phyloP scores from a whole-genome alignment of 768 basidiomycete species.

The Boletus subparvulus region DNA sequence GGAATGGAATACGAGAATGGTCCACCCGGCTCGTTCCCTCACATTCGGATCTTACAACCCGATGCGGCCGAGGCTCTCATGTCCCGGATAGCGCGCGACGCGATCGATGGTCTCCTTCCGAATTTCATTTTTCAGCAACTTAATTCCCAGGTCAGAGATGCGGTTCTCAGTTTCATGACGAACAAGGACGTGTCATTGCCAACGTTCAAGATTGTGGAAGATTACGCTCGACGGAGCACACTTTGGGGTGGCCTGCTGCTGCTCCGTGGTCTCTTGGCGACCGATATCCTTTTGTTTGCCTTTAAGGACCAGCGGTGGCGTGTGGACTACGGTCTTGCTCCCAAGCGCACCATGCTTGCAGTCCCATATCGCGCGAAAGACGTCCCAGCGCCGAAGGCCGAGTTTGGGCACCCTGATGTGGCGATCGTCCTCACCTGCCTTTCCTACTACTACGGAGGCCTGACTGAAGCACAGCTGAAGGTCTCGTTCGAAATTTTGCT shows the following conservation, averaged over 20 bases:
- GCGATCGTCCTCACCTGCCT: conserved; percentile 46
- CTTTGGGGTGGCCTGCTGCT: conserved; percentile 27
- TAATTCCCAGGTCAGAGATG: neutral
- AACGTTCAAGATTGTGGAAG: neutral
- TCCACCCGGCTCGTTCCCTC: conserved; percentile 15
- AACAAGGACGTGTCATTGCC: neutral
- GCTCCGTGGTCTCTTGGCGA: conserved; percentile 42
- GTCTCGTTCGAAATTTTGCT: conserved; percentile 38
- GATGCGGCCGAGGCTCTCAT: neutral
- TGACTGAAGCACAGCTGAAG: conserved; percentile 39
- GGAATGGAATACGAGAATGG: neutral
- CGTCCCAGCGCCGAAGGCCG: conserved; percentile 43
- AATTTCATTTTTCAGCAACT: conserved; percentile 14
- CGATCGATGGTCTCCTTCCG: conserved; percentile 9
- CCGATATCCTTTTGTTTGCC: conserved; percentile 40
- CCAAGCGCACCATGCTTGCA: conserved; percentile 42
- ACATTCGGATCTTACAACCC: conserved; percentile 12
- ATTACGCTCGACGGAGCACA: conserved; percentile 8
- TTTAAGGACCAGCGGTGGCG: conserved; percentile 45
- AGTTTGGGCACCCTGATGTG: conserved; percentile 56
- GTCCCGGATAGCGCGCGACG: neutral
- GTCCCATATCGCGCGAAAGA: conserved; percentile 59
- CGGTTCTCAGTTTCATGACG: neutral
- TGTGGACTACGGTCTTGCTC: conserved; percentile 37
- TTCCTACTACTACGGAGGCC: conserved; percentile 25